phyloP scores from a whole-genome alignment of 1,284 basidiomycete genomes.

The Kalmanozyma brasiliensis region DNA sequence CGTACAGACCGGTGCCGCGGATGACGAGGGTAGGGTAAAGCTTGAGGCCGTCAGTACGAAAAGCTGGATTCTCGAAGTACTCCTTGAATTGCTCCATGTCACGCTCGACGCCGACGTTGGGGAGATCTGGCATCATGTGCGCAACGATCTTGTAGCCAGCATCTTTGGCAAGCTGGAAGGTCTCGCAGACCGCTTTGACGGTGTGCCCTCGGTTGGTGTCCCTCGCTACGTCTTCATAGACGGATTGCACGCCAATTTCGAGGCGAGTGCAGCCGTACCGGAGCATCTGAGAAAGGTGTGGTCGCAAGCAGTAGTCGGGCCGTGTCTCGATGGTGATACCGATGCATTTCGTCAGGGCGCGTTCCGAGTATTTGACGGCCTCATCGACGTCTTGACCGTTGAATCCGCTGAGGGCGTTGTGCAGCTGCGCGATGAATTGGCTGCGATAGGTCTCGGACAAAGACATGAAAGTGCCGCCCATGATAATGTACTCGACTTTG shows the following conservation, averaged over 20 bases:
- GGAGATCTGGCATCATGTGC: constrained; percentile 73
- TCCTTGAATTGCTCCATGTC: constrained; percentile 98
- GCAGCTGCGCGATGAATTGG: constrained; percentile 93
- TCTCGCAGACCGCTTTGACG: constrained; percentile 95
- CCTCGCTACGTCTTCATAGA: constrained; percentile 98
- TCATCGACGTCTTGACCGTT: constrained; percentile 92
- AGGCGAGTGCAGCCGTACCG: constrained; percentile 97
- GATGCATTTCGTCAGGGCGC: constrained; percentile 97
- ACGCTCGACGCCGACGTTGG: constrained; percentile 95
- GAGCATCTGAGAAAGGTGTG: constrained; percentile 98
- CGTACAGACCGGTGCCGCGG: constrained; percentile 94
- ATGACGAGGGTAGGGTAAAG: constrained; percentile 99
- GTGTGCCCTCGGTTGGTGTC: constrained; percentile 97
- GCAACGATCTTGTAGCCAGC: constrained; percentile 95
- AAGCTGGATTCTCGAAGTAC: constrained; percentile 98
- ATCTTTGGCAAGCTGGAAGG: constrained; percentile 97
- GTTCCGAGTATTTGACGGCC: constrained; percentile 96
- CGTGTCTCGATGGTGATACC: constrained; percentile 99
- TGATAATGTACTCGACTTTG: constrained; percentile 98
- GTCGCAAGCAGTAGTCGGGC: constrained; percentile 96
- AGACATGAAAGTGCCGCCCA: constrained; percentile 99
- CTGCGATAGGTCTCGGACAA: constrained; percentile 95
- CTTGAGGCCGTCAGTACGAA: constrained; percentile 95
- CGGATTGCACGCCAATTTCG: constrained; percentile 98
- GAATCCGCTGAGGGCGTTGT: constrained; percentile 95